Conservation (phyloP, 495 filamentous ascomycete species). For the Friedmanniomyces simplex region DNA sequence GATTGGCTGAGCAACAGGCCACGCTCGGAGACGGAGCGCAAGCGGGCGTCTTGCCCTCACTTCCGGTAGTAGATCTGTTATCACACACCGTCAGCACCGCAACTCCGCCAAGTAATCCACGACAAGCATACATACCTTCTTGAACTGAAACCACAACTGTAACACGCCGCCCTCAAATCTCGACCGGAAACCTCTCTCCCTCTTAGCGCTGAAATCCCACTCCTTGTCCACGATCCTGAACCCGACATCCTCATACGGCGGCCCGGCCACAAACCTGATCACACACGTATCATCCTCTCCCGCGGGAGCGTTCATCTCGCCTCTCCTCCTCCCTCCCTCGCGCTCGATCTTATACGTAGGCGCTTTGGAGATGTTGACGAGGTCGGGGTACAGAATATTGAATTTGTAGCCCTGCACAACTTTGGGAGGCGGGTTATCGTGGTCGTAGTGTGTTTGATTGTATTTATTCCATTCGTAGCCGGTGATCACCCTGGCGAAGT, state of each 20-base stretch:
- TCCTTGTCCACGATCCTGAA: conserved; percentile 98
- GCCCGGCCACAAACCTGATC: conserved; percentile 90
- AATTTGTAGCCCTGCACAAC: conserved; percentile 99
- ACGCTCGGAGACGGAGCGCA: too few species aligned
- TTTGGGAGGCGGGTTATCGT: conserved; percentile 95
- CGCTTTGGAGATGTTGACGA: conserved; percentile 92
- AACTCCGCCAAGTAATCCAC: not conserved
- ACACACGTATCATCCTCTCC: conserved; percentile 96
- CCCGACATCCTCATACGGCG: conserved; percentile 93
- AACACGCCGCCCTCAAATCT: conserved; percentile 98
- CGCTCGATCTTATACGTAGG: conserved; percentile 92
- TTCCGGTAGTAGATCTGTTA: conserved; percentile 19
- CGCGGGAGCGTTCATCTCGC: conserved; percentile 88
- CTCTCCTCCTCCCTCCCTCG: conserved; percentile 75
- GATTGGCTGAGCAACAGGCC: too few species aligned
- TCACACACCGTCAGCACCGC: not conserved
- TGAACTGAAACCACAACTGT: conserved; percentile 97
- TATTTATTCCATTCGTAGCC: conserved; percentile 99
- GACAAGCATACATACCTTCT: conserved; percentile 46
- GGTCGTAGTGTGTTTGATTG: conserved; percentile 99
- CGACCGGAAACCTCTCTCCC: conserved; percentile 88
- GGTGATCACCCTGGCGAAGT: conserved; percentile 98
- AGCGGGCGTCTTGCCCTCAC: not conserved
- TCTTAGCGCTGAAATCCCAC: conserved; percentile 96
- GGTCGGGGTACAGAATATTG: conserved; percentile 97